Conservation (phyloP, 257 asterid species). For the Coffea canephora region DNA sequence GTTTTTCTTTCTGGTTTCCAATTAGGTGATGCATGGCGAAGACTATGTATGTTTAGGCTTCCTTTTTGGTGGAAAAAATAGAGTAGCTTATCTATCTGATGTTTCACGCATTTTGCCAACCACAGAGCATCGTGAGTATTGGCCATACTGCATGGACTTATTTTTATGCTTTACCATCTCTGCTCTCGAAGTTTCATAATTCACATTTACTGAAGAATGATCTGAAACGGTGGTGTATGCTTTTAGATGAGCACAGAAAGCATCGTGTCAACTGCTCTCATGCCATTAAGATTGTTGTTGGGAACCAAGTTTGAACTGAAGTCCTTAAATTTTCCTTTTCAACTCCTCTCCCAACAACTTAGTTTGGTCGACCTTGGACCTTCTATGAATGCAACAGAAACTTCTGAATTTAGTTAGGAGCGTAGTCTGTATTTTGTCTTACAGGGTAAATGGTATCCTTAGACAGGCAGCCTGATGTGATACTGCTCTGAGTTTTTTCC, state of each 20-base stretch:
- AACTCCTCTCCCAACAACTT: background rate
- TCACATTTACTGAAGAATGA: background rate
- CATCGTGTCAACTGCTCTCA: background rate
- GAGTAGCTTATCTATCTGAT: constrained; percentile 87
- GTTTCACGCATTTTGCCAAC: constrained; percentile 81
- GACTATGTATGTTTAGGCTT: constrained; percentile 90
- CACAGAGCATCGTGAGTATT: constrained; percentile 69
- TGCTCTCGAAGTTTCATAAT: background rate
- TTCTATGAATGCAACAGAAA: background rate
- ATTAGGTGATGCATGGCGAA: constrained; percentile 98
- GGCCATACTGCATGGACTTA: background rate
- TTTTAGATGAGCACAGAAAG: background rate
- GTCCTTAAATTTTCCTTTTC: background rate
- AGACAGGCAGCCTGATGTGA: background rate
- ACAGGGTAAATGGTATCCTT: background rate
- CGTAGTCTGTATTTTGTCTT: background rate
- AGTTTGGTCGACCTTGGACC: background rate
- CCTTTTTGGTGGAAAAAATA: constrained; percentile 74
- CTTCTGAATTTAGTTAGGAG: background rate
- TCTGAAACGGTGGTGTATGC: background rate
- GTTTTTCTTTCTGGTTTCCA: constrained; percentile 22
- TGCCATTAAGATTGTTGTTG: background rate
- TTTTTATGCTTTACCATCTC: background rate
- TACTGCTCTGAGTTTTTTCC: background rate
- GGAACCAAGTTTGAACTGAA: background rate